Evolutionary conservation across 441 rosid genomes (phyloP), one percentile per base, ranked within the genome.

Genomic region (Cnidoscolus chayamansa): DNA sequence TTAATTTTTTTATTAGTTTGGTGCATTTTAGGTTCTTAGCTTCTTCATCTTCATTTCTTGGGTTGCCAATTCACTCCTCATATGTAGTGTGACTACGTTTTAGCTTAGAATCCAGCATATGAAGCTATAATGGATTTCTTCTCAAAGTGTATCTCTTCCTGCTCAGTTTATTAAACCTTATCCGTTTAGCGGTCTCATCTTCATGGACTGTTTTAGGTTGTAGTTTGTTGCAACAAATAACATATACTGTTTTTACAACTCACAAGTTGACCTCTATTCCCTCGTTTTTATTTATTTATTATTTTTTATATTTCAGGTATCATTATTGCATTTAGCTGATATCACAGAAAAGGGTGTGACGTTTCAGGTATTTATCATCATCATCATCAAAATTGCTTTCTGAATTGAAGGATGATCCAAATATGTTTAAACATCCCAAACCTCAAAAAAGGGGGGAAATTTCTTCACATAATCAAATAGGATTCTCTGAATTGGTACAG

Each of bases 271-370:
- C 45, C 45, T 40, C 45, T 7, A 5, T 10, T 9, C 66, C 10
- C 11, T 20, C 31, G 25, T n/a, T 37, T 50, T 2, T 68, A 40
- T 55, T 55, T 72, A 71, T 50, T 25, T 72, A 11, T 68, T 4
- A 7, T 19, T 63, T 25, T 63, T 43, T 15, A 37, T 30, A 48
- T 74, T 79, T 73, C 79, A 90, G 96, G 96, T 90, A 45, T 90
- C 93, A 12, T 79, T 90, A 57, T 76, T 90, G 72, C 93, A 87
- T 82, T 83, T 90, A 77, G 92, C 92, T 61, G 93, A 90, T 69
- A 87, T 90, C 62, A 88, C 93, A 50, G 94, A 90, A 79, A 67
- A 83, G 74, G 96, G 93, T 4, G 96, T 90, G 71, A 89, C 88
- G 40, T 90, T 90, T 85, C 96, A 90, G 90, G 94, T 85, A 76